These are phyloP conservation scores for Elsinoe fawcettii DNA, from an alignment of 2,329 filamentous ascomycete species.

Conservation along the genomic window DNA sequence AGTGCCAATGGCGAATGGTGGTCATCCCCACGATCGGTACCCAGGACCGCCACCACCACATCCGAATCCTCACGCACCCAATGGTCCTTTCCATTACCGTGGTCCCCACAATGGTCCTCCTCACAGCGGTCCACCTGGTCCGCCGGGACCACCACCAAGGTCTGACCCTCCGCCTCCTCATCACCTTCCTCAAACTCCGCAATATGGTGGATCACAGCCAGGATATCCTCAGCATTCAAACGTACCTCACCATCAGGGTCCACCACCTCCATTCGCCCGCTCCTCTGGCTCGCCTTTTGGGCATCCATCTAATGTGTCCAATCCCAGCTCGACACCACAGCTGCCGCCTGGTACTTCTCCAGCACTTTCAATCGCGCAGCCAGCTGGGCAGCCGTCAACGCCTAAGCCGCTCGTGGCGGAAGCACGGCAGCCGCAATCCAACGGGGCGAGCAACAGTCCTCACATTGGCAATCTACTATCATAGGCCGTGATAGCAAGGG, in stretches of 20 bases:
- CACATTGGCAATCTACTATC: constrained; percentile 14
- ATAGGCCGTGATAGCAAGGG: background rate
- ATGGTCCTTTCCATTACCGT: background rate
- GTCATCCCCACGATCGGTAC: constrained; percentile 1
- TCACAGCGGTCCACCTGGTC: background rate
- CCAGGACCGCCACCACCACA: background rate
- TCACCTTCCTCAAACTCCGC: constrained; percentile 6
- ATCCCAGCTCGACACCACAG: constrained; percentile 7
- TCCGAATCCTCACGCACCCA: background rate
- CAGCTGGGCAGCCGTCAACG: constrained; percentile 8
- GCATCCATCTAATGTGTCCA: background rate
- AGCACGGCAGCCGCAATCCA: background rate
- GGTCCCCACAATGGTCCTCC: background rate
- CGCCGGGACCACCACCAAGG: constrained; percentile 4
- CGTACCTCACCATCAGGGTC: constrained; percentile 4
- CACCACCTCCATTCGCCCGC: constrained; percentile 10
- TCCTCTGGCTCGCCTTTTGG: constrained; percentile 4
- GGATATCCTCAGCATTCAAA: background rate
- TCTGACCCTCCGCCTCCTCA: background rate
- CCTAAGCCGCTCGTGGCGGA: constrained; percentile 2
- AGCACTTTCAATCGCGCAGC: background rate
- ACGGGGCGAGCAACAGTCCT: constrained; percentile 12
- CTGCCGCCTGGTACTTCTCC: constrained; percentile 8
- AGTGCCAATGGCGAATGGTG: constrained; percentile 3
- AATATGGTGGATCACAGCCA: background rate